Conservation (phyloP, 108 stramenopile genomes). For the Cyclostephanos tholiformis region DNA sequence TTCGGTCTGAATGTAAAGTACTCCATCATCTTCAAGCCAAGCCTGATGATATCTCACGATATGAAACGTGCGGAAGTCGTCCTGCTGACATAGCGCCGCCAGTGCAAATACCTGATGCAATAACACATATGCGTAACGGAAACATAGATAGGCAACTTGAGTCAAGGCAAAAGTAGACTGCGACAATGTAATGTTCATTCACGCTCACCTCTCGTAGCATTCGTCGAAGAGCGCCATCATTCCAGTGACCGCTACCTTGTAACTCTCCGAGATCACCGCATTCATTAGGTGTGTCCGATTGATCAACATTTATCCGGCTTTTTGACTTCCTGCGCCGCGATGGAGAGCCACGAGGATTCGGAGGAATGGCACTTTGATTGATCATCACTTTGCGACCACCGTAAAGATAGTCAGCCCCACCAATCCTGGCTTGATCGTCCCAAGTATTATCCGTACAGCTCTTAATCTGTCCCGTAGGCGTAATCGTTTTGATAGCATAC, state of each 20-base stretch:
- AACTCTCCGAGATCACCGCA: background rate
- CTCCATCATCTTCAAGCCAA: slow-evolving; percentile 55
- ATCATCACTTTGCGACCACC: slow-evolving; percentile 5
- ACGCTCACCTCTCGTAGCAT: slow-evolving; percentile 77
- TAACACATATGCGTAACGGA: slow-evolving; percentile 22
- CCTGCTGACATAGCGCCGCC: slow-evolving; percentile 48
- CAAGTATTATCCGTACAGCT: background rate
- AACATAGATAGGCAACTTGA: slow-evolving; percentile 3
- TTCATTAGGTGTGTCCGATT: slow-evolving; percentile 14
- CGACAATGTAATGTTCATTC: background rate
- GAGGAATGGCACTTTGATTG: slow-evolving; percentile 1
- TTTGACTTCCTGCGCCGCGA: slow-evolving; percentile 29
- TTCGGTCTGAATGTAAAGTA: slow-evolving; percentile 57
- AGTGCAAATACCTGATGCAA: slow-evolving; percentile 60
- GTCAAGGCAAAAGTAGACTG: background rate
- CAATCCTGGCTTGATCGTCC: background rate
- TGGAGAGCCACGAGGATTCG: slow-evolving; percentile 10
- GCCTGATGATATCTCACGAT: slow-evolving; percentile 58
- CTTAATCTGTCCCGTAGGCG: slow-evolving; percentile 23
- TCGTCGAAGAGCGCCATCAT: slow-evolving; percentile 38
- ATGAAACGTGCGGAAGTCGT: slow-evolving; percentile 46
- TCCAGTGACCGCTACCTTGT: slow-evolving; percentile 41
- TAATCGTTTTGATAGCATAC: slow-evolving; percentile 49
- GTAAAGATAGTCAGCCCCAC: background rate
- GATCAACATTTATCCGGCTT: slow-evolving; percentile 50